Percentiles rank a stretch among this genome's conserved stretches.
Evolutionary conservation across 106 monocot genomes (phyloP).

Genomic region (Chionographis japonica): DNA sequence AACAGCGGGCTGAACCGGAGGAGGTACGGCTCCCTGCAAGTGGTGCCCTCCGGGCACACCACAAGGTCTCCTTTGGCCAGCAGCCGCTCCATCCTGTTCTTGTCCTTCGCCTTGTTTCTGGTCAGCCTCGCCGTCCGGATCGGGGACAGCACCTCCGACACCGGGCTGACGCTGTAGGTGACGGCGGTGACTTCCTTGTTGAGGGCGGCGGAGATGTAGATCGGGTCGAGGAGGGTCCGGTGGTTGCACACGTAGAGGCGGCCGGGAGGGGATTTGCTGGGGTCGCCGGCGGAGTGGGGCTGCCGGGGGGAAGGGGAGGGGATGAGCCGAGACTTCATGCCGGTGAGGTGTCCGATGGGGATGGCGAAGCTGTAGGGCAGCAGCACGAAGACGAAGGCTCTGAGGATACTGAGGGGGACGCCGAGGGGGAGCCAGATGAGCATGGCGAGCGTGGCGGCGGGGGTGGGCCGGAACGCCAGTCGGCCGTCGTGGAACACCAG

Average conservation of each 20-base stretch:
- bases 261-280: not conserved
- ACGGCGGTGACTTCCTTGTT: conserved; percentile 29
- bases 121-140: conserved; percentile 44
- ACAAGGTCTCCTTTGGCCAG: conserved; percentile 29
- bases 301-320: not conserved
- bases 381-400: conserved; percentile 14
- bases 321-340: conserved; percentile 26
- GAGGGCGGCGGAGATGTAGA: conserved; percentile 49
- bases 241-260: conserved; percentile 74
- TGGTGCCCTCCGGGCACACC: conserved; percentile 71
- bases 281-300: not conserved
- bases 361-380: conserved; percentile 27
- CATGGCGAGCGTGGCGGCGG: conserved; percentile 26
- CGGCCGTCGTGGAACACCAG: conserved; percentile 63
- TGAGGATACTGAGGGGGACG: conserved; percentile 25
- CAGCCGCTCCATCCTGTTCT: conserved; percentile 29
- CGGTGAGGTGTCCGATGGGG: conserved; percentile 19
- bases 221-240: conserved; percentile 59
- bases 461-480: conserved; percentile 46
- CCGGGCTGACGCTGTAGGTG: conserved; percentile 50
- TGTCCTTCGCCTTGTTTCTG: conserved; percentile 43
- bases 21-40: conserved; percentile 64
- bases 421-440: conserved; percentile 50
- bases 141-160: conserved; percentile 48
- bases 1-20: conserved; percentile 82